Percentiles rank a stretch among this genome's conserved stretches.
phyloP scores from a whole-genome alignment of 768 basidiomycete genomes.

The Suillus discolor region DNA sequence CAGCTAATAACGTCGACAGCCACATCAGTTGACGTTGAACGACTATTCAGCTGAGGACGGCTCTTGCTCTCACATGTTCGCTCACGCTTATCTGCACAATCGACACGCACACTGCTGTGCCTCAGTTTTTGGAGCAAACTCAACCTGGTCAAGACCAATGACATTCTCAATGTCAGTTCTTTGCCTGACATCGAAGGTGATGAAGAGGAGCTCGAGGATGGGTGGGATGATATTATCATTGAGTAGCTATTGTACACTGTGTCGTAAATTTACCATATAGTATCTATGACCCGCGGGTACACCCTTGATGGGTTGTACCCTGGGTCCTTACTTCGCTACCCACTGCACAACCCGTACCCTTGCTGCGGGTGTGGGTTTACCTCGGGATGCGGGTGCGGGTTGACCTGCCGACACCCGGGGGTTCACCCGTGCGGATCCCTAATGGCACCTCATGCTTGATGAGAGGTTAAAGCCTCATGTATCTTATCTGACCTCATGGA shows the following conservation, averaged over 20 bases:
- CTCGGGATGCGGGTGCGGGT: constrained; percentile 8
- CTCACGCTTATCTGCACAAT: constrained; percentile 11
- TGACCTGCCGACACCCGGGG: neutral
- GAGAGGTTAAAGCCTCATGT: no score
- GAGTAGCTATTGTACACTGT: neutral
- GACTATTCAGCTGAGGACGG: constrained; percentile 13
- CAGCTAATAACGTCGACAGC: constrained; percentile 17
- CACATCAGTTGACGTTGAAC: constrained; percentile 17
- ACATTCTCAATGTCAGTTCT: neutral
- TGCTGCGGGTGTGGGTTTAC: neutral
- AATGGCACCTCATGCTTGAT: no score
- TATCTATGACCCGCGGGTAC: neutral
- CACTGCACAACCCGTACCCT: neutral
- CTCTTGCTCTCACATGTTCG: constrained; percentile 11
- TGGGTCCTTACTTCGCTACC: neutral
- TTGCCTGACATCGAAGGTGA: neutral
- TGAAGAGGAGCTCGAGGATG: constrained; percentile 1
- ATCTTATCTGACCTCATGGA: no score
- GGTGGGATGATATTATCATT: constrained; percentile 7
- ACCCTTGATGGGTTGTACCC: neutral
- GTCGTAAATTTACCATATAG: neutral
- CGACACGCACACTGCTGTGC: constrained; percentile 23
- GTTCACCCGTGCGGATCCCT: constrained; percentile 9
- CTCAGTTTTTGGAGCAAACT: constrained; percentile 15
- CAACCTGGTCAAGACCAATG: constrained; percentile 23